A percentile compares a stretch with the other conserved stretches of the same genome.
Evolutionary conservation across 23 red algal genomes (phyloP).

Genomic region (Pyropia haitanensis): DNA sequence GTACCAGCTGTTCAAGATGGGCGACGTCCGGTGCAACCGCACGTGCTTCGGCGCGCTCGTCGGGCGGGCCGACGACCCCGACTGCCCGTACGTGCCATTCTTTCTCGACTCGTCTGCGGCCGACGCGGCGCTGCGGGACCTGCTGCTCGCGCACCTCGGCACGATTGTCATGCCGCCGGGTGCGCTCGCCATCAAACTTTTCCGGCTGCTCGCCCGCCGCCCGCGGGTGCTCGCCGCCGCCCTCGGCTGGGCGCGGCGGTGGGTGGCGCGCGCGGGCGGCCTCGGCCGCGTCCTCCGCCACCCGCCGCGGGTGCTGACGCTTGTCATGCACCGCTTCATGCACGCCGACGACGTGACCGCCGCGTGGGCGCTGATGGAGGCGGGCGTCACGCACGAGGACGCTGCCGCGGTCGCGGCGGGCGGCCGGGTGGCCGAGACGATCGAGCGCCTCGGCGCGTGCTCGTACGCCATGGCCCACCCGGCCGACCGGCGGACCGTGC

Average conservation of each 20-base stretch:
- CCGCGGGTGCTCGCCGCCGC: constrained; percentile 22
- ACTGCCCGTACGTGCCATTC: constrained; percentile 24
- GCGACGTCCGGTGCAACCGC: constrained; percentile 75
- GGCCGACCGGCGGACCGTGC: constrained; percentile 32
- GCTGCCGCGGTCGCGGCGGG: constrained; percentile 26
- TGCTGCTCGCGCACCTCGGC: constrained; percentile 36
- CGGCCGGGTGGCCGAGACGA: constrained; percentile 49
- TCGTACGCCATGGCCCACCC: constrained; percentile 66
- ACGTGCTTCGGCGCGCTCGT: constrained; percentile 51
- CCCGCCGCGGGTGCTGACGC: constrained; percentile 24
- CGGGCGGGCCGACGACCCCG: constrained; percentile 4
- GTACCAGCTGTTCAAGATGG: constrained; percentile 73
- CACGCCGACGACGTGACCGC: constrained; percentile 49
- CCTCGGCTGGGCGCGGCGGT: constrained; percentile 16
- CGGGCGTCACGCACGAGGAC: constrained; percentile 19
- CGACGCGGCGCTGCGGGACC: constrained; percentile 37
- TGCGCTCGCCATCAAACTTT: constrained; percentile 23
- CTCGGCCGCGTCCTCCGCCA: constrained; percentile 19
- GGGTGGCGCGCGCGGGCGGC: constrained; percentile 34
- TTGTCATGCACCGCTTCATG: constrained; percentile 93
- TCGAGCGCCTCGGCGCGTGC: constrained; percentile 57
- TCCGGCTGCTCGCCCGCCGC: constrained; percentile 14
- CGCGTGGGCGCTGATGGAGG: constrained; percentile 64
- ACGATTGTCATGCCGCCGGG: constrained; percentile 25
- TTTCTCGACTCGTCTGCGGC: constrained; percentile 30